These are phyloP conservation scores for Mortierella alpina DNA, from an alignment of 192 early-diverging fungal species.

Conservation along the genomic window DNA sequence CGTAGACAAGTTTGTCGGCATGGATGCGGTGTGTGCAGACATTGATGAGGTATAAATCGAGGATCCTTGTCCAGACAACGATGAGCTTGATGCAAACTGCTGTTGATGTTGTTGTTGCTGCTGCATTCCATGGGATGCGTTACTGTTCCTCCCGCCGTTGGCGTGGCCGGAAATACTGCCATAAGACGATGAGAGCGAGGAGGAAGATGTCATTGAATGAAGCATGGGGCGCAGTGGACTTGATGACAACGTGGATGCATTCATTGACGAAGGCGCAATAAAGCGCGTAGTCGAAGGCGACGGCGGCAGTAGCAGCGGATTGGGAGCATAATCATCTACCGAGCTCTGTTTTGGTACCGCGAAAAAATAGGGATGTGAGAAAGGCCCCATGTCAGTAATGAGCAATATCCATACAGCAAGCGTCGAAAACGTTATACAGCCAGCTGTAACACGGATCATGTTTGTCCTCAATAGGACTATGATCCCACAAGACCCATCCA, in stretches of 20 bases:
- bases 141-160: conserved; percentile 20
- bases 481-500: not conserved
- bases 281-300: conserved; percentile 48
- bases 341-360: conserved; percentile 9
- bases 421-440: not conserved
- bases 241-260: conserved; percentile 26
- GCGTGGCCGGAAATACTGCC: conserved; percentile 31
- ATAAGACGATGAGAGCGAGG: conserved; percentile 47
- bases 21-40: not conserved
- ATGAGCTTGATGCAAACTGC: not conserved
- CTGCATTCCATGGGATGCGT: conserved; percentile 13
- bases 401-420: not conserved
- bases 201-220: conserved; percentile 44
- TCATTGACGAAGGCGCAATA: conserved; percentile 41
- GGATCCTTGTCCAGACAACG: not conserved
- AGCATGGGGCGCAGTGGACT: conserved; percentile 44
- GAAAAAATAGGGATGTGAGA: not conserved
- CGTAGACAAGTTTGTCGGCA: conserved; percentile 13
- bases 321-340: conserved; percentile 41
- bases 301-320: conserved; percentile 44
- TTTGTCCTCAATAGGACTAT: not conserved
- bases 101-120: conserved; percentile 15
- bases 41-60: conserved; percentile 15
- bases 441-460: too few relatives aligned
- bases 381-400: not conserved